Evolutionary conservation across 805 yeast genomes (phyloP).

Genomic region (Lipomyces orientalis): DNA sequence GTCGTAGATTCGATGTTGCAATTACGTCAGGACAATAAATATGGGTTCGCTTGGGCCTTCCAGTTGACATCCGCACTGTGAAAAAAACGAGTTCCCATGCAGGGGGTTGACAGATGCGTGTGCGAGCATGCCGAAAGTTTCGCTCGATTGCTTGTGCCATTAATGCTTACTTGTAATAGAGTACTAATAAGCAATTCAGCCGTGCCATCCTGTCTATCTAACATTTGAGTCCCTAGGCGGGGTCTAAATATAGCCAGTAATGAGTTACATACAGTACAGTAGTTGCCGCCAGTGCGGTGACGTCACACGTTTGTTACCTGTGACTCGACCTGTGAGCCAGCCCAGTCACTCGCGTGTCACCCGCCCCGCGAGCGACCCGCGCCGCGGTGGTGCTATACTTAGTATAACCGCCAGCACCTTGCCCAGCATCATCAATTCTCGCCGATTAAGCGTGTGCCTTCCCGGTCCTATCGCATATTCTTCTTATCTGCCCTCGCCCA

Average conservation of each 20-base stretch:
- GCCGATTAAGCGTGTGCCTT: no score
- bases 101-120: no score
- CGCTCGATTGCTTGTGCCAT: no score
- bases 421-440: background rate
- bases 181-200: no score
- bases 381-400: constrained; percentile 13
- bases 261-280: no score
- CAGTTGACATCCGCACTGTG: background rate
- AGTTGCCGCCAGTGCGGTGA: background rate
- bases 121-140: no score
- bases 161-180: no score
- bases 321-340: constrained; percentile 1
- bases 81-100: background rate
- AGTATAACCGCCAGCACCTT: constrained; percentile 22
- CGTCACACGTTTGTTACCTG: background rate
- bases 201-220: no score
- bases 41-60: background rate
- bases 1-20: background rate
- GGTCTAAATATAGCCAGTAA: no score
- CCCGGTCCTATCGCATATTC: background rate
- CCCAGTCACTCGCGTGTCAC: background rate
- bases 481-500: background rate
- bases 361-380: background rate
- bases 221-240: no score
- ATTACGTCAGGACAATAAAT: background rate